Conservation (phyloP, 2,329 filamentous ascomycete genomes). For the Xylariaceae sp. region DNA sequence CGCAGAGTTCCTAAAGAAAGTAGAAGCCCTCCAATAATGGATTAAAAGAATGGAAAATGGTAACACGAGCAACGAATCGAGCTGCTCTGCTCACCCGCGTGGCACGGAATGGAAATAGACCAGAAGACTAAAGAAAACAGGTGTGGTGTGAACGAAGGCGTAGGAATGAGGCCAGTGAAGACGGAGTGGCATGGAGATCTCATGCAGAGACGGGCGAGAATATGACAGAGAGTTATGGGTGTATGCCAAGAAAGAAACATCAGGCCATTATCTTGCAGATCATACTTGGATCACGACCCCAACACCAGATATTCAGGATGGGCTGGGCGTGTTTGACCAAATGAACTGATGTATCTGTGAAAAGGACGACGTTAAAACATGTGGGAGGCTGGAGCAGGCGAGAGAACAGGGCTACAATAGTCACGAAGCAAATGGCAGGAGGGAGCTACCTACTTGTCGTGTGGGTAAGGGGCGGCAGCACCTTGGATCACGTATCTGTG, state of each 20-base stretch:
- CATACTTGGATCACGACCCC: slow-evolving; percentile 42
- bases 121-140: slow-evolving; percentile 15
- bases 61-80: slow-evolving; percentile 31
- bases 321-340: slow-evolving; percentile 7
- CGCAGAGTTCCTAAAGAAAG: slow-evolving; percentile 16
- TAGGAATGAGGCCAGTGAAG: slow-evolving; percentile 19
- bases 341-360: slow-evolving; percentile 8
- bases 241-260: slow-evolving; percentile 36
- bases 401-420: not conserved
- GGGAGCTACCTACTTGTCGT: not conserved
- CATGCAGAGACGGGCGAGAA: slow-evolving; percentile 27
- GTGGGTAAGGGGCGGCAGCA: too few species aligned
- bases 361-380: not conserved
- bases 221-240: slow-evolving; percentile 31
- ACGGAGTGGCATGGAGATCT: slow-evolving; percentile 29
- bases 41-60: slow-evolving; percentile 24
- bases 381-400: not conserved
- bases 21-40: slow-evolving; percentile 11
- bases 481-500: not conserved
- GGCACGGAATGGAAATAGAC: slow-evolving; percentile 28
- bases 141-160: slow-evolving; percentile 19
- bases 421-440: slow-evolving; percentile 1
- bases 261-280: slow-evolving; percentile 41
- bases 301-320: slow-evolving; percentile 29
- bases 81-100: slow-evolving; percentile 37